Evolutionary conservation across 331 rosid genomes (phyloP), one percentile per base, ranked within the genome.

Genomic region (Acacia concinna): DNA sequence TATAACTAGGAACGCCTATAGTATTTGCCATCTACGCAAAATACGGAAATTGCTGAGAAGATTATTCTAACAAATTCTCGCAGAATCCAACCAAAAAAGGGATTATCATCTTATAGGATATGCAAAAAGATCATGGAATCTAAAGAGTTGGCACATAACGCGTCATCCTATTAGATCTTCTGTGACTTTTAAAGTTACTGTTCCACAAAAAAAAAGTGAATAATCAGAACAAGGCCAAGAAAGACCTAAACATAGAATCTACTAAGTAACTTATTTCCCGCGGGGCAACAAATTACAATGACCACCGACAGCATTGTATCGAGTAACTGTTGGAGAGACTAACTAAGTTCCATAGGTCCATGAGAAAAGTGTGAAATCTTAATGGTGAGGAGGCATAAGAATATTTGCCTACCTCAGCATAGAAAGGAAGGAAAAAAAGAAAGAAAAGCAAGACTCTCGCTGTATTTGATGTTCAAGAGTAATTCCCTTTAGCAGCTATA

Each of bases 81-180:
- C 21, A n/a, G 47, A 40, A 47, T 51, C 74, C 31, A 65, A 43
- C 38, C 78, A 84, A 77, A 43, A 15, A 35, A 14, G 23, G 14
- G 73, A 69, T 43, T 10, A 25, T 13, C 54, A 73, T 73, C 67
- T 47, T 49, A 15, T 59, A 81, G 46, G 68, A 60, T 68, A 44
- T 47, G 54, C 54, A 78, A 79, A 51, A 46, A 52, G 31, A 30
- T 68, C 25, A 37, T 3, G 74, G 10, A 46, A 5, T 68, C 34
- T 23, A 41, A 68, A 59, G 56, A 59, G 46, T 8, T 20, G 77
- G 49, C 52, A 49, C 41, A 73, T 15, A 27, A 56, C 14, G 65
- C 21, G 4, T 38, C 64, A 31, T 49, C 44, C 75, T 38, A 63
- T 51, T 56, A 49, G 23, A 71, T 51, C 27, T 23, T 6, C 34